These are phyloP conservation scores for Noccaea caerulescens DNA, from an alignment of 345 rosid genomes.

Conservation along the genomic window DNA sequence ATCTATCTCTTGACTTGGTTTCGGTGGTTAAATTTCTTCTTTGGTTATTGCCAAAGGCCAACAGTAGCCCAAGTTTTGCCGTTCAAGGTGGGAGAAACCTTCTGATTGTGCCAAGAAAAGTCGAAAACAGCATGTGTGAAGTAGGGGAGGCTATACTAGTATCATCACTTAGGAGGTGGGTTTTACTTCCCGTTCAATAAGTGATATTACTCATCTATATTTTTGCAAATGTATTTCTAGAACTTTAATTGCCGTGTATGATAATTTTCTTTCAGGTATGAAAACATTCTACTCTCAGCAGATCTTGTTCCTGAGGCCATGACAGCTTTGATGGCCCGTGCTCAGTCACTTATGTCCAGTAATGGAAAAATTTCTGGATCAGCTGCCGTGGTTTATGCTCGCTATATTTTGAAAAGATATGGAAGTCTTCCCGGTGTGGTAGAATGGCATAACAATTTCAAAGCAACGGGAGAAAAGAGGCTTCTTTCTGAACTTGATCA, in stretches of 20 bases:
- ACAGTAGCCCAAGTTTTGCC: constrained; percentile 59
- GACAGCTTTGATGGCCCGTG: constrained; percentile 67
- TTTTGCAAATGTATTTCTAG: constrained; percentile 11
- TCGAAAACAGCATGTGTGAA: constrained; percentile 71
- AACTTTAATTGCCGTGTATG: constrained; percentile 26
- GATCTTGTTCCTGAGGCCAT: constrained; percentile 91
- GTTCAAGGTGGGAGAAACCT: constrained; percentile 77
- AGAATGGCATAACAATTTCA: constrained; percentile 88
- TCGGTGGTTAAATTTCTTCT: constrained; percentile 77
- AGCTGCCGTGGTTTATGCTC: constrained; percentile 71
- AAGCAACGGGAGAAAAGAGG: constrained; percentile 73
- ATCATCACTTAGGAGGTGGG: constrained; percentile 84
- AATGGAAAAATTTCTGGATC: constrained; percentile 75
- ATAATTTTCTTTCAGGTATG: constrained; percentile 65
- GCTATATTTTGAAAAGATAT: constrained; percentile 78
- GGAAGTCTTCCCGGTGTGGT: constrained; percentile 73
- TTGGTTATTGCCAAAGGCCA: constrained; percentile 90
- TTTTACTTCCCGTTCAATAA: constrained; percentile 16
- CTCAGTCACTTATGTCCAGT: constrained; percentile 62
- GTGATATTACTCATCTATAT: constrained; percentile 11
- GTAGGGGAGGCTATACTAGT: constrained; percentile 81
- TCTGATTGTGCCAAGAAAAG: constrained; percentile 57
- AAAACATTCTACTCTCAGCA: constrained; percentile 70
- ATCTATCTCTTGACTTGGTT: constrained; percentile 72
- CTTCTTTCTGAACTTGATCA: constrained; percentile 90